Evolutionary conservation across 108 stramenopile species (phyloP).

Genomic region (Fragilaria radians): DNA sequence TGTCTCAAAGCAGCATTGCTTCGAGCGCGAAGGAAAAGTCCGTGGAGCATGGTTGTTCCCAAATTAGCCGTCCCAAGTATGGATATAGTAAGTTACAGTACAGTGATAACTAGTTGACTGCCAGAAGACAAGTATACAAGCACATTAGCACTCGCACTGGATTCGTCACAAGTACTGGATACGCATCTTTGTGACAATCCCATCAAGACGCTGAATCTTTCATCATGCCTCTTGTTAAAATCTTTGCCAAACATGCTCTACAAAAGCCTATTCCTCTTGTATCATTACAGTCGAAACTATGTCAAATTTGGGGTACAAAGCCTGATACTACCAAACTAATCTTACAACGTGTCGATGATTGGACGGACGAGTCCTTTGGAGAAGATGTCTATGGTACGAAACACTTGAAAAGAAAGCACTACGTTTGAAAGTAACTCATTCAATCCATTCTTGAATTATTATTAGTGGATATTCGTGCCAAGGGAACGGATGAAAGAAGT

Average conservation of each 20-base stretch:
- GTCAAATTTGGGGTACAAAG: slow-evolving; percentile 60
- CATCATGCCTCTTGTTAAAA: slow-evolving; percentile 64
- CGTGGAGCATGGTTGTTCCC: too few relatives aligned
- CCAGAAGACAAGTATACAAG: too few relatives aligned
- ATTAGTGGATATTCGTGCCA: slow-evolving; percentile 50
- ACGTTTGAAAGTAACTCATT: neutral
- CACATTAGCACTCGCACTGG: too few relatives aligned
- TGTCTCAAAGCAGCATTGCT: too few relatives aligned
- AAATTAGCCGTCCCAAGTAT: too few relatives aligned
- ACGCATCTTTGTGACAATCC: too few relatives aligned
- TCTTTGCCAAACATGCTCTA: slow-evolving; percentile 50
- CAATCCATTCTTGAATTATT: neutral
- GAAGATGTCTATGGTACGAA: slow-evolving; percentile 59
- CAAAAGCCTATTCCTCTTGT: slow-evolving; percentile 53
- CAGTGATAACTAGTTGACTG: too few relatives aligned
- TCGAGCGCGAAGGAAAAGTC: too few relatives aligned
- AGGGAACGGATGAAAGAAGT: slow-evolving; percentile 52
- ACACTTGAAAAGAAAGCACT: too few relatives aligned
- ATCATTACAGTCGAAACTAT: slow-evolving; percentile 47
- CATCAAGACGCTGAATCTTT: neutral
- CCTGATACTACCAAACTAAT: slow-evolving; percentile 68
- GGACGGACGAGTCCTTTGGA: slow-evolving; percentile 64
- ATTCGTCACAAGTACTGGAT: too few relatives aligned
- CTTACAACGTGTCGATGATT: slow-evolving; percentile 55
- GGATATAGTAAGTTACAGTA: too few relatives aligned